Evolutionary conservation across 2,329 filamentous ascomycete genomes (phyloP).

Genomic region (Penicillium psychrosexuale): DNA sequence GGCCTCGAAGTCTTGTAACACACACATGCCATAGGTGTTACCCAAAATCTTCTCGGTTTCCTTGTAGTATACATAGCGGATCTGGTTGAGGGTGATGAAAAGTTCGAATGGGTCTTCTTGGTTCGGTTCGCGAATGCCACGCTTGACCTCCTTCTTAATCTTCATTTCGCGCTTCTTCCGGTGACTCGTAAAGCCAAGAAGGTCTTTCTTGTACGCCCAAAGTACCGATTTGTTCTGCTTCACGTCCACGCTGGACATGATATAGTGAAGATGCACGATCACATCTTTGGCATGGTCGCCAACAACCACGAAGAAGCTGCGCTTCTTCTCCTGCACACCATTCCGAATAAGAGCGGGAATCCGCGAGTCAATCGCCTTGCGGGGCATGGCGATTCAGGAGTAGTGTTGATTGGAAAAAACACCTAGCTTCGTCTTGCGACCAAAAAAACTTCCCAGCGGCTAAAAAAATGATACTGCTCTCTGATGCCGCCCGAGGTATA

Average conservation of each 20-base stretch:
- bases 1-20: constrained; percentile 96
- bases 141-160: constrained; percentile 97
- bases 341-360: constrained; percentile 89
- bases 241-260: constrained; percentile 83
- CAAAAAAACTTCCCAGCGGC: constrained; percentile 4
- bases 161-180: constrained; percentile 97
- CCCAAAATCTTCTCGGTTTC: constrained; percentile 98
- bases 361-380: constrained; percentile 71
- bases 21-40: constrained; percentile 98
- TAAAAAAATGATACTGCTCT: constrained; percentile 34
- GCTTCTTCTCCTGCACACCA: constrained; percentile 89
- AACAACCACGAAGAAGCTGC: constrained; percentile 96
- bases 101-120: constrained; percentile 94
- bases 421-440: constrained; percentile 7
- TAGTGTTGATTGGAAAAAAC: constrained; percentile 10
- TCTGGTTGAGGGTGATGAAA: constrained; percentile 93
- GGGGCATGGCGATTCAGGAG: constrained; percentile 33
- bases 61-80: constrained; percentile 99
- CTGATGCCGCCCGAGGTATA: constrained; percentile 24
- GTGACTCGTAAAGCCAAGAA: constrained; percentile 91
- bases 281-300: constrained; percentile 94
- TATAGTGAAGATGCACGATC: constrained; percentile 91
- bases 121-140: constrained; percentile 88
- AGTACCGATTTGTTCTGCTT: constrained; percentile 95
- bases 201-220: constrained; percentile 98